Base-by-base conservation (phyloP, 2,329 filamentous ascomycete species). In the Claviceps quebecensis region DNA sequence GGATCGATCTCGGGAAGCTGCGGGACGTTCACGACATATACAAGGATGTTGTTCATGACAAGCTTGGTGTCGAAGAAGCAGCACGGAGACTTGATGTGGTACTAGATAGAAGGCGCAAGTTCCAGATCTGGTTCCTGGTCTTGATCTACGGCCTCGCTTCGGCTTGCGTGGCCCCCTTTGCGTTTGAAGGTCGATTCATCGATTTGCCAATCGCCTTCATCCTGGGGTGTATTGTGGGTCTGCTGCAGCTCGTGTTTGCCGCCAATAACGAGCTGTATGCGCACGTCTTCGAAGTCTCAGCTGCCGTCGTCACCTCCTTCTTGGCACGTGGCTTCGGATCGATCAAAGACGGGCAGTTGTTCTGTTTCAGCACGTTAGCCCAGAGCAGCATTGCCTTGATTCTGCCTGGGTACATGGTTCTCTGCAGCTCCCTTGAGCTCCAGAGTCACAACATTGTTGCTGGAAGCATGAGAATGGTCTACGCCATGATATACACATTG, bases 21-120 rank as follows among this genome's bases (percentile, higher is more conserved):
- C 75, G 82, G 48, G 86, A 89, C 56, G 77, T 84, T 2, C 85
- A 89, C 59, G 77, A 84, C 57, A 80, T 89, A 51, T 90, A 90
- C 69, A 90, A 90, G 63, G 79, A 86, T 52, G 85, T 89, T n/a
- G 78, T 89, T 1, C 85, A 89, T 60, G 85, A 89, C 62, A 72
- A 78, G n/a, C 76, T 87, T 8, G 74, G 80, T 9, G 82, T 86
- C 0, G 83, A 87, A 43, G 83, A 87, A 56, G 85, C 83, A 1
- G 84, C 78, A 1, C 65, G 69, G 9, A 72, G 76, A 17, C 68
- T 89, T 0, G 76, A 86, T 46, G 72, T 74, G 2, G 71, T 80
- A 5, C 74, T 75, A 53, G 59, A 60, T 0, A 65, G 67, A 4
- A 69, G 71, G 44, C 58, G 64, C 48, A 76, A 77, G 57, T 77